Conservation (phyloP, 2,329 filamentous ascomycete genomes). For the Sporothrix brunneoviolacea region DNA sequence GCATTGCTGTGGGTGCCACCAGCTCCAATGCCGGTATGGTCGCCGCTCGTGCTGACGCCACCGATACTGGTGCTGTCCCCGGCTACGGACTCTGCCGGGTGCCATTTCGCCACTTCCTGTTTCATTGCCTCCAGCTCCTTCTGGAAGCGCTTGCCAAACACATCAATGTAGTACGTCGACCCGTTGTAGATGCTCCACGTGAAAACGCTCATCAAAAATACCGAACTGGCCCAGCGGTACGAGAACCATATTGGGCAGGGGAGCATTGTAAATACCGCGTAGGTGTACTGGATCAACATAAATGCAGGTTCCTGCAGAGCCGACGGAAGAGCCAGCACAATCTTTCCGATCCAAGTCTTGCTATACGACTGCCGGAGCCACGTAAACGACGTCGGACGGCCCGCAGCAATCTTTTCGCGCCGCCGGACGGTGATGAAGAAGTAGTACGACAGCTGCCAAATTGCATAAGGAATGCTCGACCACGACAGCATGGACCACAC, state of each 20-base stretch:
- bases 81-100: slow-evolving; percentile 42
- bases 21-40: neutral
- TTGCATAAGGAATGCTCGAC: slow-evolving; percentile 84
- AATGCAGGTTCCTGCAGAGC: slow-evolving; percentile 79
- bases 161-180: slow-evolving; percentile 95
- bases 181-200: slow-evolving; percentile 95
- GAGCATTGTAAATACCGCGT: slow-evolving; percentile 87
- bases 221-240: slow-evolving; percentile 69
- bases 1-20: slow-evolving; percentile 7
- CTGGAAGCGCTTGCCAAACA: slow-evolving; percentile 94
- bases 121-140: slow-evolving; percentile 88
- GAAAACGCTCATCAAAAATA: slow-evolving; percentile 78
- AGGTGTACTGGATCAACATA: slow-evolving; percentile 91
- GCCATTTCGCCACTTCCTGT: slow-evolving; percentile 84
- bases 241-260: slow-evolving; percentile 95
- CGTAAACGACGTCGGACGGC: slow-evolving; percentile 91
- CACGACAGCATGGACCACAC: slow-evolving; percentile 83
- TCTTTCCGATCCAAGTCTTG: slow-evolving; percentile 78
- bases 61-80: slow-evolving; percentile 15
- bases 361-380: slow-evolving; percentile 91
- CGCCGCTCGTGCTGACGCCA: neutral
- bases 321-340: slow-evolving; percentile 73
- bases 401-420: slow-evolving; percentile 92
- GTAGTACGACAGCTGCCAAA: slow-evolving; percentile 93
- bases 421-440: slow-evolving; percentile 91